These are phyloP conservation scores for Deinandra increscens DNA, from an alignment of 129 eudicot species.

Conservation along the genomic window DNA sequence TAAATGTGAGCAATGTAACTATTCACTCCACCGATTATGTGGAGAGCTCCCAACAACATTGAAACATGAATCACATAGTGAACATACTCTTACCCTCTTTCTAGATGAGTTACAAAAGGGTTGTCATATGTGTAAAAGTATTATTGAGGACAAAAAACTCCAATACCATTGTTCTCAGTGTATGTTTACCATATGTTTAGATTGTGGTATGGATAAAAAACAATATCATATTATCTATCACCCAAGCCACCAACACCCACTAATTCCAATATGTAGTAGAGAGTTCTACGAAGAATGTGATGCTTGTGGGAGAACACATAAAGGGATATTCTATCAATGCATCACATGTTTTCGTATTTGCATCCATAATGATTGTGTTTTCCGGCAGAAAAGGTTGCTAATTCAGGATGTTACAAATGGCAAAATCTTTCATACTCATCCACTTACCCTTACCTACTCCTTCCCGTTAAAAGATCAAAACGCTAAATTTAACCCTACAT, in stretches of 20 bases:
- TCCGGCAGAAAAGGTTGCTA: background rate
- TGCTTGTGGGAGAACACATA: background rate
- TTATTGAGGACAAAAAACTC: background rate
- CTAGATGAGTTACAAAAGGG: too few species aligned
- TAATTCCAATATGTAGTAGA: too few species aligned
- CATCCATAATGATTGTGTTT: too few species aligned
- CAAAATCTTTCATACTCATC: background rate
- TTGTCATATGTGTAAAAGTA: too few species aligned
- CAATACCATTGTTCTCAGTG: background rate
- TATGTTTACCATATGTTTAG: background rate
- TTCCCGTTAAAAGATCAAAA: background rate
- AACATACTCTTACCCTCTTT: too few species aligned
- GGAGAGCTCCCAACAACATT: too few species aligned
- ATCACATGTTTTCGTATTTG: background rate
- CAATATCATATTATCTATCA: background rate
- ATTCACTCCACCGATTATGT: too few species aligned
- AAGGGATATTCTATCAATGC: background rate
- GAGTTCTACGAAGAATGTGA: background rate
- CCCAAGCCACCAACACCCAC: background rate
- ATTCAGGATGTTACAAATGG: background rate
- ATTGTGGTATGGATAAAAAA: background rate
- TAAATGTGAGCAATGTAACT: too few species aligned
- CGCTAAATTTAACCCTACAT: background rate
- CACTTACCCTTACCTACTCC: conserved; percentile 31
- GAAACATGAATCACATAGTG: too few species aligned